Evolutionary conservation across 2,329 filamentous ascomycete genomes (phyloP).

Genomic region (Chaetomium sp.): DNA sequence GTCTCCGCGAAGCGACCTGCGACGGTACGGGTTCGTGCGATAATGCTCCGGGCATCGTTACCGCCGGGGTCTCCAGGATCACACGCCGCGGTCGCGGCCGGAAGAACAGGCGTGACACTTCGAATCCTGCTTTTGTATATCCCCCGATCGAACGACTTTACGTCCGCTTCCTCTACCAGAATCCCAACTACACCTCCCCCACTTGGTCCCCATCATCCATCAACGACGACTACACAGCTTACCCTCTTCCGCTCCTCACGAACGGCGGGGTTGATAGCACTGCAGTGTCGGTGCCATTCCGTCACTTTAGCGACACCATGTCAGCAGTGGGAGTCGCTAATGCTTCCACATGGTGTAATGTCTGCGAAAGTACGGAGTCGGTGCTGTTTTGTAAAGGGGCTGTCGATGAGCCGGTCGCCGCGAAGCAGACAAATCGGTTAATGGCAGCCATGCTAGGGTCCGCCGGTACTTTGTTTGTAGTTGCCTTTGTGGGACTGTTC

Average conservation of each 20-base stretch:
- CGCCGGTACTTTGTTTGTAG: background rate
- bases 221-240: background rate
- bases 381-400: constrained; percentile 33
- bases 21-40: too few relatives aligned
- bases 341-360: constrained; percentile 37
- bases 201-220: too few relatives aligned
- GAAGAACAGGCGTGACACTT: too few relatives aligned
- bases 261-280: constrained; percentile 25
- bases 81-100: too few relatives aligned
- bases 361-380: constrained; percentile 31
- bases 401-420: background rate
- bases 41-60: too few relatives aligned
- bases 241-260: constrained; percentile 34
- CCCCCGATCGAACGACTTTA: constrained; percentile 36
- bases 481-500: background rate
- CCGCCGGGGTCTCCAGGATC: too few relatives aligned
- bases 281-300: constrained; percentile 32
- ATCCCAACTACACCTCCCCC: constrained; percentile 27
- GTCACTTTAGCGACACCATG: constrained; percentile 35
- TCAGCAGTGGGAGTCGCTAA: constrained; percentile 29
- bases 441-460: background rate
- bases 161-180: constrained; percentile 53
- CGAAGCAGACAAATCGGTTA: background rate
- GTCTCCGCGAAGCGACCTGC: too few relatives aligned
- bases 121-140: constrained; percentile 11